Percentiles rank a stretch among this genome's conserved stretches.
Conservation (phyloP, 352 stramenopile genomes). For the Pythium rhizo-oryzae region DNA sequence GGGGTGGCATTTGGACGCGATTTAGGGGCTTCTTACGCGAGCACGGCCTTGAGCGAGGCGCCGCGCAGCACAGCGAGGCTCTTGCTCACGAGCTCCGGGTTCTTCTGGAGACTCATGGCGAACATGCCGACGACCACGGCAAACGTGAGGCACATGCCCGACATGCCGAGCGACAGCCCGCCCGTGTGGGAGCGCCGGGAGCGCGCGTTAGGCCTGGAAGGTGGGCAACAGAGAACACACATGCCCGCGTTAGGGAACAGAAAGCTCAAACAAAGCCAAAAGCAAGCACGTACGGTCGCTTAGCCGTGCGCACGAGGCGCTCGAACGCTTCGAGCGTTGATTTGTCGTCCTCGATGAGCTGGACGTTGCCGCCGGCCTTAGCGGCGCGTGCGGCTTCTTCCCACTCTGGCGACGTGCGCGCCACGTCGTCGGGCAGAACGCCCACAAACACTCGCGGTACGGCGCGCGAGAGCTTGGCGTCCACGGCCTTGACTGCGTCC, state of each 20-base stretch:
- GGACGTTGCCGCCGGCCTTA: constrained; percentile 2
- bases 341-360: constrained; percentile 29
- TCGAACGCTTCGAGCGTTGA: constrained; percentile 45
- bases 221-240: not conserved
- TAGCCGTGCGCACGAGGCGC: constrained; percentile 25
- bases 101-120: constrained; percentile 13
- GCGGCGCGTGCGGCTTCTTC: constrained; percentile 9
- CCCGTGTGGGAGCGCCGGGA: constrained; percentile 2
- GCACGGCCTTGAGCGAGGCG: constrained; percentile 5
- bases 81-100: constrained; percentile 5
- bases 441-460: constrained; percentile 70
- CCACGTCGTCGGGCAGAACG: constrained; percentile 33
- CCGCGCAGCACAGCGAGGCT: constrained; percentile 8
- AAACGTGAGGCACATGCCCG: constrained; percentile 10
- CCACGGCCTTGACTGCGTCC: constrained; percentile 49
- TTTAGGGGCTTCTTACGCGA: constrained; percentile 13
- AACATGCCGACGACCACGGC: constrained; percentile 5
- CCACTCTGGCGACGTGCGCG: constrained; percentile 17
- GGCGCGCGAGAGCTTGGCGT: constrained; percentile 50
- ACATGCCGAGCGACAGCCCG: not conserved
- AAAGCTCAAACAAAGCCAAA: not conserved
- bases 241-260: not conserved
- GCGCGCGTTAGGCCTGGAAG: constrained; percentile 19
- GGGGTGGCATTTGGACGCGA: constrained; percentile 8
- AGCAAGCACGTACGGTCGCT: constrained; percentile 26